Percentiles rank a stretch among this genome's conserved stretches.
Evolutionary conservation across 192 early-diverging fungal genomes (phyloP).

Genomic region (Lunasporangiospora selenospora): DNA sequence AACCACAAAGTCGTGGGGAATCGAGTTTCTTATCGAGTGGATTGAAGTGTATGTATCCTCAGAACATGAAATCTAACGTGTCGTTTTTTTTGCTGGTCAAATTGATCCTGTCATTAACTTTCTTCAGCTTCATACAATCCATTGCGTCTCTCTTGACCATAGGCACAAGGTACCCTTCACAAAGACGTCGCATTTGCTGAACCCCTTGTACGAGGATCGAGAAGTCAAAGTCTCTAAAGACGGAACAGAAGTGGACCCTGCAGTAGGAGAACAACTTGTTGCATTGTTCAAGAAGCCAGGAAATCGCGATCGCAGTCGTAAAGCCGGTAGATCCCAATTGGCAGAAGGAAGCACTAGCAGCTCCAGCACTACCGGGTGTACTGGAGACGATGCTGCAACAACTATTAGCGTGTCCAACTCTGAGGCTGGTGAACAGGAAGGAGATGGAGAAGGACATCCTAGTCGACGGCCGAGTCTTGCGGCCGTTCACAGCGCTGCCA

Average conservation of each 20-base stretch:
- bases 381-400: too few species aligned
- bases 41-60: conserved; percentile 52
- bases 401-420: conserved; percentile 18
- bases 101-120: background rate
- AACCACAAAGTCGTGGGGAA: conserved; percentile 57
- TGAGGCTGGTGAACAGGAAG: conserved; percentile 13
- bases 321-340: background rate
- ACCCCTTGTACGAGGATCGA: conserved; percentile 54
- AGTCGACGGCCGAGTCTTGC: conserved; percentile 31
- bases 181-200: conserved; percentile 51
- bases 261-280: conserved; percentile 49
- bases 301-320: too few species aligned
- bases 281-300: conserved; percentile 47
- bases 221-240: conserved; percentile 58
- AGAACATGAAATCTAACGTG: too few species aligned
- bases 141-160: conserved; percentile 1
- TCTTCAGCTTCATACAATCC: conserved; percentile 1
- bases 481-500: conserved; percentile 6
- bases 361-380: too few species aligned
- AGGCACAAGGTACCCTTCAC: conserved; percentile 55
- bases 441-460: too few species aligned
- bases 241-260: conserved; percentile 54
- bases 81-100: background rate
- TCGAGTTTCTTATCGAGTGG: conserved; percentile 52
- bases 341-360: conserved; percentile 18